phyloP scores from a whole-genome alignment of 768 basidiomycete species.

The Phanerochaete sordida region DNA sequence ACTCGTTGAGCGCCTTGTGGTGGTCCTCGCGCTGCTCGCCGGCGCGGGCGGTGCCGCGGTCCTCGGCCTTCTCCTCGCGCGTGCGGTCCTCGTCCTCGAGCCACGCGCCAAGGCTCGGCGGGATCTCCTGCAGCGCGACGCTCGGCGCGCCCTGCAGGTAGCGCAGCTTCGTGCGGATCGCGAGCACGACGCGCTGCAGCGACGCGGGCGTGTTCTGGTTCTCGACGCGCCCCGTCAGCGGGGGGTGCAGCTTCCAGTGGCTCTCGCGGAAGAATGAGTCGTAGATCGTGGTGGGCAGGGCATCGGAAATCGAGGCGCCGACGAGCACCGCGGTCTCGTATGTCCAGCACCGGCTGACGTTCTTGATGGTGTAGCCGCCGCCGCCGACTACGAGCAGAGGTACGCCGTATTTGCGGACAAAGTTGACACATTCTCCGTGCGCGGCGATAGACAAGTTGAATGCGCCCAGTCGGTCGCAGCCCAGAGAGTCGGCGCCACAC shows the following conservation, averaged over 20 bases:
- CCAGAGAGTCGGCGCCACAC: constrained; percentile 95
- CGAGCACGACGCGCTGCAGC: constrained; percentile 84
- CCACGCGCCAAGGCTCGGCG: constrained; percentile 81
- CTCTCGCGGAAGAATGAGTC: constrained; percentile 91
- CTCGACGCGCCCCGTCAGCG: constrained; percentile 85
- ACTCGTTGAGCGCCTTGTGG: constrained; percentile 59
- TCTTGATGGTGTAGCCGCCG: constrained; percentile 95
- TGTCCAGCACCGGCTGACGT: constrained; percentile 98
- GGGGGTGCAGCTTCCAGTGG: constrained; percentile 90
- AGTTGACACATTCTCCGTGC: constrained; percentile 97
- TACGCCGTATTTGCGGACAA: constrained; percentile 88
- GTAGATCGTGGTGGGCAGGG: constrained; percentile 86
- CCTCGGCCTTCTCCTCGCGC: constrained; percentile 69
- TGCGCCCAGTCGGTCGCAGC: constrained; percentile 91
- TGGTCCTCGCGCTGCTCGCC: constrained; percentile 56
- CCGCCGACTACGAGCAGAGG: constrained; percentile 92
- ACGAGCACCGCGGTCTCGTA: constrained; percentile 96
- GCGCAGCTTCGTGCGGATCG: constrained; percentile 81
- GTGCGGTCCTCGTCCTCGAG: constrained; percentile 69
- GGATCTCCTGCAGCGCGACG: constrained; percentile 94
- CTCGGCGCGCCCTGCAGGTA: constrained; percentile 96
- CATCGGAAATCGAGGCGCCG: constrained; percentile 77
- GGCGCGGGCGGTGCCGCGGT: constrained; percentile 50
- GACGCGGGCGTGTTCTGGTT: constrained; percentile 86
- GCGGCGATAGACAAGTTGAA: constrained; percentile 98